Evolutionary conservation across 768 basidiomycete genomes (phyloP), one percentile per base, ranked within the genome.

Genomic region (Chalciporus piperatus): DNA sequence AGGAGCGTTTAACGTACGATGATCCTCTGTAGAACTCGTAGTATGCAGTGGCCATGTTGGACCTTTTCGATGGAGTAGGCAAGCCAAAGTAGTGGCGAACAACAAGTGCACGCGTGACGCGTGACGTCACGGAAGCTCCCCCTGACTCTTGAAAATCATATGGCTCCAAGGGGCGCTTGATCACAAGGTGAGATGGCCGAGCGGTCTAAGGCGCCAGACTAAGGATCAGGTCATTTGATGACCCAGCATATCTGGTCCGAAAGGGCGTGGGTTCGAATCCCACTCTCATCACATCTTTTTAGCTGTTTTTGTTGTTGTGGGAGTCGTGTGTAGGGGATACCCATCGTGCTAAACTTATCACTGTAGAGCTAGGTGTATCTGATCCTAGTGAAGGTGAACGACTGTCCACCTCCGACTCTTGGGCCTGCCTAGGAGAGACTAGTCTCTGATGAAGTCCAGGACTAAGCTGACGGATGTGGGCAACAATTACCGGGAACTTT

Each of bases 21-120:
- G 90, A 91, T 53, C 90, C 89, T 54, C 92, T 81, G 75, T 93
- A 93, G 69, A 94, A 92, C 71, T 94, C 91, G 69, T 93, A 94
- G 75, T 92, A 94, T 37, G 87, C 87, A 20, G 89, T 72, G 41
- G 88, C 87, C 88, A 89, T 89, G 55, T 38, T 64, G 46, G 55
- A 63, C 48, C 42, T 48, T 47, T 47, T 9, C 11, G n/a, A 41
- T 41, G 49, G 37, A 52, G 51, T 46, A 41, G 48, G 30, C n/a
- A n/a, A n/a, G n/a, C 33, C 46, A 61, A 45, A 52, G 49, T 6
- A 16, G 42, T 44, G 51, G 45, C 48, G 41, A 38, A 33, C 35
- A 37, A 37, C 5, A 17, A 45, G 40, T 27, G 35, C n/a, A 6
- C 23, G 16, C 20, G 62, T 66, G 59, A 61, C 65, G 22, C 16